Conservation (phyloP, 768 basidiomycete genomes). For the Lactarius tabidus region DNA sequence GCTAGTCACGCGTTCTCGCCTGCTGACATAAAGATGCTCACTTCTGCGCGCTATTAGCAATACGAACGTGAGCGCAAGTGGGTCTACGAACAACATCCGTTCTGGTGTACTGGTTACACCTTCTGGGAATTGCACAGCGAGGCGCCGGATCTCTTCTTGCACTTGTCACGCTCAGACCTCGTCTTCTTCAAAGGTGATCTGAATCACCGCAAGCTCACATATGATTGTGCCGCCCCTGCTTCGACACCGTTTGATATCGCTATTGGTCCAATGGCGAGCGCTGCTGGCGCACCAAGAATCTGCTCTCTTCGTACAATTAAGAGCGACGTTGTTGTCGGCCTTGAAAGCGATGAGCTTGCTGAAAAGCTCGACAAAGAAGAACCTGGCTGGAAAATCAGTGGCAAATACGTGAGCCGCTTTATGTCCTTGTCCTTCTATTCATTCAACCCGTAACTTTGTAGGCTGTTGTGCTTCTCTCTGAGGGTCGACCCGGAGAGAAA, state of each 20-base stretch:
- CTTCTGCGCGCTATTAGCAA: slow-evolving; percentile 46
- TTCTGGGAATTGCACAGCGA: slow-evolving; percentile 84
- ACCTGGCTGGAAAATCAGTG: slow-evolving; percentile 95
- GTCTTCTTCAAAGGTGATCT: slow-evolving; percentile 95
- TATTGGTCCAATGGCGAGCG: slow-evolving; percentile 88
- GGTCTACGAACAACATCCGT: slow-evolving; percentile 92
- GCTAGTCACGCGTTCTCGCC: slow-evolving; percentile 1
- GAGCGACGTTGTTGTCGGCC: slow-evolving; percentile 89
- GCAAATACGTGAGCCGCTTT: slow-evolving; percentile 76
- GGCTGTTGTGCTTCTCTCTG: slow-evolving; percentile 85
- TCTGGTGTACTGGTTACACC: slow-evolving; percentile 96
- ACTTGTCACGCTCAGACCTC: slow-evolving; percentile 84
- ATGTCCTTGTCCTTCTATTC: background rate
- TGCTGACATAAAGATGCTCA: background rate
- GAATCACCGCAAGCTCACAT: slow-evolving; percentile 88
- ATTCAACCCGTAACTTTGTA: slow-evolving; percentile 30
- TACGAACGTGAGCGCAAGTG: slow-evolving; percentile 91
- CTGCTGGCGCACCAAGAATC: slow-evolving; percentile 82
- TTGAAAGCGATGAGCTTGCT: slow-evolving; percentile 69
- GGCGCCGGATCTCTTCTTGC: slow-evolving; percentile 87
- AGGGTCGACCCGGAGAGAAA: slow-evolving; percentile 85
- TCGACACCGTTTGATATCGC: slow-evolving; percentile 86
- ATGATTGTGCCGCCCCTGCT: slow-evolving; percentile 81
- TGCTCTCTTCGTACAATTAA: slow-evolving; percentile 90
- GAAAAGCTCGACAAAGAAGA: slow-evolving; percentile 81